A percentile compares a stretch with the other conserved stretches of the same genome.
Evolutionary conservation across 2,329 filamentous ascomycete species (phyloP).

Genomic region (Trichoderma arundinaceum): DNA sequence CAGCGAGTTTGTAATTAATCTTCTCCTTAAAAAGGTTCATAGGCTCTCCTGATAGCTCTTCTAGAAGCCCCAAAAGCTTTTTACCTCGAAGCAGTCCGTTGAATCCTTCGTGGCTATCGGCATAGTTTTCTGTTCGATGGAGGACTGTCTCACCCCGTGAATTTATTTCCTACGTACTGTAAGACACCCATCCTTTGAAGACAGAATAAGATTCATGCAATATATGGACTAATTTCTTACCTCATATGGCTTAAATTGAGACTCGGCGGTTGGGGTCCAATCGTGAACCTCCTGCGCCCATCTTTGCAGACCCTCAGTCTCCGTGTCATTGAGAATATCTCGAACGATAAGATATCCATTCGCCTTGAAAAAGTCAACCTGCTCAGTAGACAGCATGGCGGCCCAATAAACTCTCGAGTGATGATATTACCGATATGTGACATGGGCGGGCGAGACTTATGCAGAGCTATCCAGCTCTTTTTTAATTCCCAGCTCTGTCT

Average conservation of each 20-base stretch:
- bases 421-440: background rate
- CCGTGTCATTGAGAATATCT: slow-evolving; percentile 1
- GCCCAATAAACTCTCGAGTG: background rate
- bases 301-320: slow-evolving; percentile 7
- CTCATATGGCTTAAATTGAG: slow-evolving; percentile 22
- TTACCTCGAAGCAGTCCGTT: background rate
- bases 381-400: slow-evolving; percentile 8
- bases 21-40: slow-evolving; percentile 17
- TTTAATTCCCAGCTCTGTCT: background rate
- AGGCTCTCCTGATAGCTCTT: slow-evolving; percentile 9
- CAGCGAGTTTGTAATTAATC: slow-evolving; percentile 13
- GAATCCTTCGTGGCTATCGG: background rate
- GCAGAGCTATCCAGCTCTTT: slow-evolving; percentile 12
- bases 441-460: background rate
- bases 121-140: slow-evolving; percentile 15
- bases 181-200: background rate
- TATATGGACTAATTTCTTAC: background rate
- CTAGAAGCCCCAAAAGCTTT: slow-evolving; percentile 6
- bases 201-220: background rate
- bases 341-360: slow-evolving; percentile 17
- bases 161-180: slow-evolving; percentile 8
- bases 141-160: slow-evolving; percentile 14
- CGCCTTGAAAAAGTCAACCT: background rate
- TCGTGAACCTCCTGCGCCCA: slow-evolving; percentile 22
- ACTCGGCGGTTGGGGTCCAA: slow-evolving; percentile 9